Base-by-base conservation (phyloP, 1,139 yeast species). In the Saccharomyces uvarum region DNA sequence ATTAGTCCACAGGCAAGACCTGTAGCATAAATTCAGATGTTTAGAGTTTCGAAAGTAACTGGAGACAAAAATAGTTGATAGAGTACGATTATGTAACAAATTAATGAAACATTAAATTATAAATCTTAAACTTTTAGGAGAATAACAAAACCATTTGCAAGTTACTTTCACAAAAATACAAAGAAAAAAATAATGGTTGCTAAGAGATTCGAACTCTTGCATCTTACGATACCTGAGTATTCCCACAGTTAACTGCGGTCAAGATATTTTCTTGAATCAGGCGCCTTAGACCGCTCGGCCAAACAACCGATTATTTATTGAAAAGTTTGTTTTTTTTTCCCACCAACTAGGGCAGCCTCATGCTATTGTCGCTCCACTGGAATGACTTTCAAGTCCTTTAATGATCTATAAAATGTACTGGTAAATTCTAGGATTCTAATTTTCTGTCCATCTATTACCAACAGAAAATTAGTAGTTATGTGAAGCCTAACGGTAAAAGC, bases 221-320 rank as follows among this genome's bases (percentile, higher is more conserved):
- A 51, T 51, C 54, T 51, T 51, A 51, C 54, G 54, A 51, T 51
- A 51, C 51, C 54, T 51, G 54, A 51, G 54, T 51, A 48, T 44
- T 51, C 54, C 54, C 44, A 46, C 48, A 38, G 49, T 51, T 28
- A 48, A 41, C 49, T 46, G 41, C 33, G 32, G 54, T 48, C 42
- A 33, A 33, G 42, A 33, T n/a, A 4, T 33, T 33, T 21, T 33
- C 54, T 51, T 51, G 54, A 51, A 51, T 51, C 54, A 51, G 54
- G 54, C 54, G 54, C 54, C 54, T 51, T 51, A 51, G 54, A 51
- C 54, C 54, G 54, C 54, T 51, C 54, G 54, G 54, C 54, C 54
- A 51, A 51, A 51, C 54, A 51, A 51, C 54, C 54, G 48, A 2
- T 8, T 16, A 33, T 14, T 33, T 14, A 13, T 33, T 33, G 41